Evolutionary conservation across 495 filamentous ascomycete species (phyloP), one percentile per base, ranked within the genome.

Genomic region (Lindgomyces ingoldianus): DNA sequence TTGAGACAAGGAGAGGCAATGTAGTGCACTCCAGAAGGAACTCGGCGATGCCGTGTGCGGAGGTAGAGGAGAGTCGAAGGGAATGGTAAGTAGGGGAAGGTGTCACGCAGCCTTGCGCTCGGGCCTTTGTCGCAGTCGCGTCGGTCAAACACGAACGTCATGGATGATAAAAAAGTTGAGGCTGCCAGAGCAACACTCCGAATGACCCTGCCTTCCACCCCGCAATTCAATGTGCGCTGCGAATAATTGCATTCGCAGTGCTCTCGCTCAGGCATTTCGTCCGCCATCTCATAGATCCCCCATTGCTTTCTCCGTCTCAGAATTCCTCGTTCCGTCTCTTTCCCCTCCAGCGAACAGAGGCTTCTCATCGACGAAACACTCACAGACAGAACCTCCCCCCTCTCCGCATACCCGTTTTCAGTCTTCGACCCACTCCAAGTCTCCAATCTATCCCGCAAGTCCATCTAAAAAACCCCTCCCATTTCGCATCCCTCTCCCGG

Each of bases 231-330:
- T 70, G 67, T 24, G 63, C 68, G 39, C 63, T 56, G 52, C 59
- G 24, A 58, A 70, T 44, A 42, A 19, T 29, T 67, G 68, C 55
- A 57, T 66, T 36, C 57, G 68, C 39, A 70, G 42, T 58, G 67
- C 62, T 33, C 60, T 67, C 19, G 51, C 33, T 1, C 68, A 58
- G 42, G 47, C 63, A 16, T 67, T 67, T 53, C 63, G 63, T 36
- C 30, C 47, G 12, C 41, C 63, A 14, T n/a, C 10, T 29, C 44
- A 30, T 8, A 55, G 25, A 30, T 8, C 36, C 22, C 25, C 51
- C 1, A 30, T 26, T 51, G 50, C 27, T 42, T 51, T 47, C 21
- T 42, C 56, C n/a, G 57, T 70, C 46, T 57, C 57, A 24, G 68
- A 50, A 4, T 70, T 66, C 30, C 68, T 70, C 36, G 58, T 53